A percentile compares a stretch with the other conserved stretches of the same genome.
phyloP scores from a whole-genome alignment of 768 basidiomycete genomes.

The Boletellus sp. region DNA sequence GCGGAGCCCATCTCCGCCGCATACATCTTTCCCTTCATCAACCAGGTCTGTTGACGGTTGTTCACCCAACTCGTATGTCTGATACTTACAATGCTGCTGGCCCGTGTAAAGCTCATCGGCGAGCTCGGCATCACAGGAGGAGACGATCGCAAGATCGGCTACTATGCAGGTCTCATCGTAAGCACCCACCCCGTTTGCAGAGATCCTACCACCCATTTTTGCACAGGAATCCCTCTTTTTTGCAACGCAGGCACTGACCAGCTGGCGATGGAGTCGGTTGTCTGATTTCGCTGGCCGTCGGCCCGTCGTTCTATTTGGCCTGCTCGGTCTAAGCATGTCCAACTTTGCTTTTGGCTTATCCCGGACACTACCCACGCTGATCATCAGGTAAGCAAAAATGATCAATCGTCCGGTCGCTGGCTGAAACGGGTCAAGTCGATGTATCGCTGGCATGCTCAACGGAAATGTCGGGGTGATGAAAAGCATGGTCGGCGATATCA shows the following conservation, averaged over 20 bases:
- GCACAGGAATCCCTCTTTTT: constrained; percentile 61
- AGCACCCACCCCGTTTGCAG: constrained; percentile 22
- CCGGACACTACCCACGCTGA: constrained; percentile 48
- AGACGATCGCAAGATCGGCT: constrained; percentile 61
- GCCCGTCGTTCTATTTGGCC: constrained; percentile 54
- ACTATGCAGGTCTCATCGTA: constrained; percentile 60
- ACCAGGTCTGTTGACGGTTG: constrained; percentile 38
- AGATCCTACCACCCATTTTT: neutral
- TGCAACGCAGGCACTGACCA: constrained; percentile 50
- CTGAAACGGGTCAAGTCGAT: constrained; percentile 26
- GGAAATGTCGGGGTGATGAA: constrained; percentile 59
- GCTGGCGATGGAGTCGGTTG: constrained; percentile 60
- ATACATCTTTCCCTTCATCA: constrained; percentile 64
- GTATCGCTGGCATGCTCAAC: constrained; percentile 35
- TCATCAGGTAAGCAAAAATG: constrained; percentile 43
- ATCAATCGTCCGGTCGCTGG: neutral
- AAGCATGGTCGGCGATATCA: constrained; percentile 63
- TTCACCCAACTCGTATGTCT: neutral
- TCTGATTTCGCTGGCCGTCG: constrained; percentile 61
- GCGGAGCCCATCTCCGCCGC: constrained; percentile 55
- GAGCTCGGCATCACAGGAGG: constrained; percentile 64
- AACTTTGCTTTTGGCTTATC: constrained; percentile 64
- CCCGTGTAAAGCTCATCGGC: constrained; percentile 46
- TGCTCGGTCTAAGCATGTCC: constrained; percentile 49
- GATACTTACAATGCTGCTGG: neutral